Evolutionary conservation across 2,329 filamentous ascomycete genomes (phyloP).

Genomic region (Akanthomyces uredinophilus): DNA sequence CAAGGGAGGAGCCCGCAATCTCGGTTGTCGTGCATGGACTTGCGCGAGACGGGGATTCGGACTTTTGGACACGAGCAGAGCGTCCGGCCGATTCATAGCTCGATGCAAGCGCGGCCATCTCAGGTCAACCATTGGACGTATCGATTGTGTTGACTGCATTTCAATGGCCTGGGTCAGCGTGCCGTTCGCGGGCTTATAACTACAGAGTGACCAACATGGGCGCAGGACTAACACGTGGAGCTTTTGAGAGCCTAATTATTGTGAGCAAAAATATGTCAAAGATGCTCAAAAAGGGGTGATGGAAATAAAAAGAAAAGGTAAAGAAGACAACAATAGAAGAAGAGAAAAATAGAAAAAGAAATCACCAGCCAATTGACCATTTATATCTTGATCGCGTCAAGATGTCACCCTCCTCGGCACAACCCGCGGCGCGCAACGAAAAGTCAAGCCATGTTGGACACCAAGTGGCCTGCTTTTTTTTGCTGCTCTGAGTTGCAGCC

Average conservation of each 20-base stretch:
- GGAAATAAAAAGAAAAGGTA: background rate
- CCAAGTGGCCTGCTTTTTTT: constrained; percentile 10
- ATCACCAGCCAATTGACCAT: background rate
- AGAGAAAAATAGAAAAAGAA: background rate
- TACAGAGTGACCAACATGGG: too few relatives aligned
- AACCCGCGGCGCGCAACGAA: background rate
- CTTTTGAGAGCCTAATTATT: too few relatives aligned
- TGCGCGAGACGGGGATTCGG: background rate
- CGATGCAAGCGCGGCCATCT: too few relatives aligned
- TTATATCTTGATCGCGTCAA: background rate
- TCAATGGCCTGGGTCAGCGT: too few relatives aligned
- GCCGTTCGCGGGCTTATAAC: too few relatives aligned
- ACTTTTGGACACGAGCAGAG: background rate
- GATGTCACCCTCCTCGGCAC: constrained; percentile 1
- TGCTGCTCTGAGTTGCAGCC: background rate
- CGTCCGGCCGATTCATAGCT: background rate
- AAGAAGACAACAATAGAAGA: background rate
- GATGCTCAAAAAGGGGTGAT: background rate
- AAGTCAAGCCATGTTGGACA: background rate
- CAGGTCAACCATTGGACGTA: background rate
- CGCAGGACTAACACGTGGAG: too few relatives aligned
- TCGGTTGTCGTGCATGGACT: background rate
- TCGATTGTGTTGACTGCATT: too few relatives aligned
- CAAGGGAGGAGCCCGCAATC: background rate
- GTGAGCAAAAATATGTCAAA: background rate